Percentiles rank a stretch among this genome's conserved stretches.
Conservation (phyloP, 2,329 filamentous ascomycete species). For the Colletotrichum simmondsii region DNA sequence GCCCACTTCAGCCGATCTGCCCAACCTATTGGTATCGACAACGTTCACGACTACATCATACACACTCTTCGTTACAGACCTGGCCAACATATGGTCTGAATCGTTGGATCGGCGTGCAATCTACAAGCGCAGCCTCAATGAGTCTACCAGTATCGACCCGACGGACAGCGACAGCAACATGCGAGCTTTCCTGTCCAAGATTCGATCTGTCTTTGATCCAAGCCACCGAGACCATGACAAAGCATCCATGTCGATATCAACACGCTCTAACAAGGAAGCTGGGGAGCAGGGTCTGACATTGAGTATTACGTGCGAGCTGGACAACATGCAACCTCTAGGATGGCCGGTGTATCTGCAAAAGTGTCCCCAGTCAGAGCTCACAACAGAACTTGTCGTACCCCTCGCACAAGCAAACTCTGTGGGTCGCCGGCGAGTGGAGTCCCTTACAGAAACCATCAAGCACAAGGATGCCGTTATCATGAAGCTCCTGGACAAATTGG, state of each 20-base stretch:
- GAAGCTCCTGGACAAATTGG: constrained; percentile 65
- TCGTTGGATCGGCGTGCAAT: constrained; percentile 70
- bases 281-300: constrained; percentile 59
- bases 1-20: constrained; percentile 52
- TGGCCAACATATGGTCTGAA: constrained; percentile 80
- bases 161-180: constrained; percentile 76
- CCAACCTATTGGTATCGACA: constrained; percentile 72
- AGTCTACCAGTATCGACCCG: constrained; percentile 79
- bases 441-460: constrained; percentile 54
- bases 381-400: constrained; percentile 62
- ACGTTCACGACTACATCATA: constrained; percentile 68
- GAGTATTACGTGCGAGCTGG: constrained; percentile 68
- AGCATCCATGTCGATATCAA: constrained; percentile 56
- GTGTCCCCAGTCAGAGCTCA: constrained; percentile 52
- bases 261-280: constrained; percentile 45
- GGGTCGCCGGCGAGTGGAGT: constrained; percentile 51
- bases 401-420: constrained; percentile 59
- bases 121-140: constrained; percentile 68
- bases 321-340: constrained; percentile 70
- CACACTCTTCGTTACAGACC: constrained; percentile 74
- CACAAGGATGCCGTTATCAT: constrained; percentile 64
- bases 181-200: constrained; percentile 71
- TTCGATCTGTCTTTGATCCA: constrained; percentile 63
- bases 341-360: constrained; percentile 73
- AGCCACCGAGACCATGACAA: constrained; percentile 55